Percentiles rank a stretch among this genome's conserved stretches.
Conservation (phyloP, 192 early-diverging fungal species). For the Rhizoclosmatium globosum region DNA sequence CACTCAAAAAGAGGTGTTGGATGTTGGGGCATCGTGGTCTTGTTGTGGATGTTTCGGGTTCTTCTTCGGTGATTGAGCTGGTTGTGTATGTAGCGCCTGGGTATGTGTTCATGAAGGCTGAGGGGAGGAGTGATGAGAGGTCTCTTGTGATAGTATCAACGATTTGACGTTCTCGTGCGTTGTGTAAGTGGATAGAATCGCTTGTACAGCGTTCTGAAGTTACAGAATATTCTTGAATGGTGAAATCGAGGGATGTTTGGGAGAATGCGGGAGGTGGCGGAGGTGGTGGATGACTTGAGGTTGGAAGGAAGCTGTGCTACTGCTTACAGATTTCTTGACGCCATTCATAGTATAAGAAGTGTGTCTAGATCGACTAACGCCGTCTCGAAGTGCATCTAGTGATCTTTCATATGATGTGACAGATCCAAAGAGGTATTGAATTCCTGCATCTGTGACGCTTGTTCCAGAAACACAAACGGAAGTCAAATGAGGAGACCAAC, state of each 20-base stretch:
- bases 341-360: neutral
- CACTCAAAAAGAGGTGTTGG: conserved; percentile 3
- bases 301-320: neutral
- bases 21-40: conserved; percentile 26
- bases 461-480: conserved; percentile 28
- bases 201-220: neutral
- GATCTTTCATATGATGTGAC: neutral
- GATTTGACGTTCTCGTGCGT: conserved; percentile 6
- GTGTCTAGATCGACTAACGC: neutral
- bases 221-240: neutral
- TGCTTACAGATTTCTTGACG: neutral
- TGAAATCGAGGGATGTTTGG: neutral
- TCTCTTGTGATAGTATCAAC: conserved; percentile 6
- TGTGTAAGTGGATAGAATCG: no score
- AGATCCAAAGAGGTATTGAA: conserved; percentile 30
- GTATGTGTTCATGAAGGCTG: neutral
- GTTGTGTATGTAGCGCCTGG: neutral
- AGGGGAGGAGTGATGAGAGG: neutral
- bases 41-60: neutral
- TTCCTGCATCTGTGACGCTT: conserved; percentile 26
- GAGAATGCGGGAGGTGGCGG: neutral
- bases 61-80: neutral
- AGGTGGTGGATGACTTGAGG: conserved; percentile 10
- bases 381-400: conserved; percentile 6
- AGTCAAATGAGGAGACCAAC: conserved; percentile 36